These are phyloP conservation scores for Monascus ruber DNA, from an alignment of 2,329 filamentous ascomycete genomes.

Conservation along the genomic window DNA sequence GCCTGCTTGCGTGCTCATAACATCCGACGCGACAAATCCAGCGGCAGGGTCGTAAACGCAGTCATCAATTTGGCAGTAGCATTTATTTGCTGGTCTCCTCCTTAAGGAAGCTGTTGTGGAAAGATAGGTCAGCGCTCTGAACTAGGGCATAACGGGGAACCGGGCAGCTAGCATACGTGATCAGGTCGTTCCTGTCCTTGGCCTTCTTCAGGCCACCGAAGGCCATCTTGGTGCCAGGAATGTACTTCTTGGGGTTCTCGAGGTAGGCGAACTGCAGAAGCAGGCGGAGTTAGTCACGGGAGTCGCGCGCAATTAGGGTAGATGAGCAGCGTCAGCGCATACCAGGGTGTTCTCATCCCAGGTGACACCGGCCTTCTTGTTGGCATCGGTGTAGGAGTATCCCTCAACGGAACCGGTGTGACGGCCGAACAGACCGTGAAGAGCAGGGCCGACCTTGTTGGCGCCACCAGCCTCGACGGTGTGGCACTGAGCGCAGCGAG, in stretches of 20 bases:
- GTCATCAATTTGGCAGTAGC: slow-evolving; percentile 10
- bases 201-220: slow-evolving; percentile 99
- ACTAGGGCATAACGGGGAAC: background rate
- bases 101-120: slow-evolving; percentile 25
- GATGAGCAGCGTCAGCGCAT: slow-evolving; percentile 23
- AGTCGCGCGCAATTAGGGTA: background rate
- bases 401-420: slow-evolving; percentile 84
- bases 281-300: slow-evolving; percentile 5
- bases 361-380: slow-evolving; percentile 88
- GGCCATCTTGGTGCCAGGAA: slow-evolving; percentile 99
- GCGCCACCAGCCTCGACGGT: slow-evolving; percentile 78
- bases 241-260: slow-evolving; percentile 99
- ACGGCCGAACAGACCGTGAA: slow-evolving; percentile 95
- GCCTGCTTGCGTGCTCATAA: slow-evolving; percentile 9
- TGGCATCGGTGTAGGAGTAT: slow-evolving; percentile 97
- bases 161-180: slow-evolving; percentile 58
- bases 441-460: slow-evolving; percentile 97
- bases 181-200: slow-evolving; percentile 98
- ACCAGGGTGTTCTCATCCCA: slow-evolving; percentile 83
- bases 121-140: slow-evolving; percentile 4
- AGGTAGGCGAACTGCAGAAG: slow-evolving; percentile 76
- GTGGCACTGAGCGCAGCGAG: slow-evolving; percentile 97
- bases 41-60: slow-evolving; percentile 10
- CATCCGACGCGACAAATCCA: slow-evolving; percentile 7
- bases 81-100: slow-evolving; percentile 27